Base-by-base conservation (phyloP, 129 eudicot genomes). In the Chrysanthemum lavandulifolium region DNA sequence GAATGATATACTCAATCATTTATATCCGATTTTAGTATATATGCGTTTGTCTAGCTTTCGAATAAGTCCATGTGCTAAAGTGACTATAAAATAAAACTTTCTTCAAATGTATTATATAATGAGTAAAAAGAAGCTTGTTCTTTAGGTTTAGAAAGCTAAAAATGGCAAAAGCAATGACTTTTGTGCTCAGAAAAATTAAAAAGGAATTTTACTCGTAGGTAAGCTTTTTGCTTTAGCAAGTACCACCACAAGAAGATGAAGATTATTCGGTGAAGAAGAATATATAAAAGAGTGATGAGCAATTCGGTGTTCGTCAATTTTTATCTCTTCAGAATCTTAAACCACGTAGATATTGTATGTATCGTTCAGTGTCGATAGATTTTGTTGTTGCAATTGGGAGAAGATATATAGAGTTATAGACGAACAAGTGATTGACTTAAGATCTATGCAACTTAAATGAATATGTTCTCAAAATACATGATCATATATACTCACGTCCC, bases 1-100 rank as follows among this genome's bases (percentile, higher is more conserved):
- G 73, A 78, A 78, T 78, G 48, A 29, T 71, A 78, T 72, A 65
- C 73, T 56, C 82, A 65, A 78, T 72, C 78, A 78, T 72, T 73
- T 59, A 78, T 50, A 14, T 72, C 43, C 56, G 56, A 74, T 78
- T 73, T 68, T 48, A 66, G 73, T 73, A 72, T 78, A 78, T 78
- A 72, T 78, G 45, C 66, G 48, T 73, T 61, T 71, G 59, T 45
- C 33, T 29, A 40, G 47, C 43, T 19, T 55, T 29, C 68, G 82
- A 78, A 78, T 78, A 78, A 71, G 65, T 49, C 21, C 25, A 78
- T 71, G 52, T 78, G 78, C 78, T 72, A 78, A 72, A 78, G 82
- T 57, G 68, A 56, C 63, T 29, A 64, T 31, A 78, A 65, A 65
- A 48, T 18, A 45, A 31, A 65, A 64, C 67, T 78, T 72, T 72